phyloP scores from a whole-genome alignment of 768 basidiomycete species.

The Tricholoma saponaceum region DNA sequence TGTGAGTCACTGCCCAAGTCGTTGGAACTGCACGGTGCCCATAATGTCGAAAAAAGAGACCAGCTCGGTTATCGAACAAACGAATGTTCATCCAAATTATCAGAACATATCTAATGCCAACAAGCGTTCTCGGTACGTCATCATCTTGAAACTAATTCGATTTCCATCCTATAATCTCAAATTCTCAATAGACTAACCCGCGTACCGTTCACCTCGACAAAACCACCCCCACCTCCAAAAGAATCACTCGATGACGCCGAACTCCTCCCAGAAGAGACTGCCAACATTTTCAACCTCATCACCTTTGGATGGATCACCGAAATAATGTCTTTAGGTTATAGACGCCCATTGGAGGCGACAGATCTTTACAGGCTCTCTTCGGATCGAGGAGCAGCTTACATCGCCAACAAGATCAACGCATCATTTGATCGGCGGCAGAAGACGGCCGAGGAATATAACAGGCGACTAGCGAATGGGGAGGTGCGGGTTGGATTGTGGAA shows the following conservation, averaged over 20 bases:
- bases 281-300: conserved; percentile 52
- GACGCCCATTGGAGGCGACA: conserved; percentile 72
- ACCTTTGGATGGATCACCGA: conserved; percentile 77
- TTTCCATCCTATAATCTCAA: neutral
- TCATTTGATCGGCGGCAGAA: conserved; percentile 59
- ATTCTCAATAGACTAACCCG: conserved; percentile 20
- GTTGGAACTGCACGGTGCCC: neutral
- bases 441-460: conserved; percentile 68
- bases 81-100: neutral
- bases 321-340: conserved; percentile 70
- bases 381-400: conserved; percentile 49
- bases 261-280: conserved; percentile 63
- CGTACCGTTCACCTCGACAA: conserved; percentile 37
- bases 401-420: conserved; percentile 58
- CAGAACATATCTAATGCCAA: neutral
- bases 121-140: neutral
- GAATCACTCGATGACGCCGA: conserved; percentile 55
- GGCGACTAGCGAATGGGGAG: conserved; percentile 59
- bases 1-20: neutral
- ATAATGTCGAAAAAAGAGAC: neutral
- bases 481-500: conserved; percentile 51
- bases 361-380: conserved; percentile 81
- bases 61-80: neutral
- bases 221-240: conserved; percentile 40
- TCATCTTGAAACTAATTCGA: neutral